Evolutionary conservation across 2,329 filamentous ascomycete species (phyloP).

Genomic region (Claviceps citrina): DNA sequence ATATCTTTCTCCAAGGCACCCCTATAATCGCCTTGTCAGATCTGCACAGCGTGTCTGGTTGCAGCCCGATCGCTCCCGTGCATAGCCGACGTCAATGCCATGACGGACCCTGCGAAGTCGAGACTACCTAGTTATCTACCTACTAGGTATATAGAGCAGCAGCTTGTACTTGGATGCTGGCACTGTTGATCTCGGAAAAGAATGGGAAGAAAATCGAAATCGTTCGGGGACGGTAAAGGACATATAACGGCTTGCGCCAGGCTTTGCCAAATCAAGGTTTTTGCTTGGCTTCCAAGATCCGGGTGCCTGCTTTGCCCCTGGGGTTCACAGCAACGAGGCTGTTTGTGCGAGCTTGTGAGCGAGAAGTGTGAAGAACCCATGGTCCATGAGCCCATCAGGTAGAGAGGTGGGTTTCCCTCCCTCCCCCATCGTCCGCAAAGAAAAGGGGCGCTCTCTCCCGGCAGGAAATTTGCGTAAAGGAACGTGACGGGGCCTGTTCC

Average conservation of each 20-base stretch:
- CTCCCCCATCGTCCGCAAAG: background rate
- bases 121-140: background rate
- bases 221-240: background rate
- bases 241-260: background rate
- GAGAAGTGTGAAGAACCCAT: background rate
- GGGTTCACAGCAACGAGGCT: background rate
- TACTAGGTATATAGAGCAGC: background rate
- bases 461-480: too few relatives aligned
- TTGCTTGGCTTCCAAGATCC: background rate
- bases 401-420: too few relatives aligned
- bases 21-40: background rate
- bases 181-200: background rate
- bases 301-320: background rate
- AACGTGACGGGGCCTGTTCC: too few relatives aligned
- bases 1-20: background rate
- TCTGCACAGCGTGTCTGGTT: background rate
- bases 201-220: background rate
- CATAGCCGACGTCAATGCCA: background rate
- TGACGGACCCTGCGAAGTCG: background rate
- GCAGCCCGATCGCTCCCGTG: background rate
- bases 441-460: too few relatives aligned
- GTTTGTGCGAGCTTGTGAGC: background rate
- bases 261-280: background rate
- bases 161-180: background rate
- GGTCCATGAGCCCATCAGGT: too few relatives aligned